Conservation (phyloP, 1,284 basidiomycete genomes). For the Trichosporon asahii region DNA sequence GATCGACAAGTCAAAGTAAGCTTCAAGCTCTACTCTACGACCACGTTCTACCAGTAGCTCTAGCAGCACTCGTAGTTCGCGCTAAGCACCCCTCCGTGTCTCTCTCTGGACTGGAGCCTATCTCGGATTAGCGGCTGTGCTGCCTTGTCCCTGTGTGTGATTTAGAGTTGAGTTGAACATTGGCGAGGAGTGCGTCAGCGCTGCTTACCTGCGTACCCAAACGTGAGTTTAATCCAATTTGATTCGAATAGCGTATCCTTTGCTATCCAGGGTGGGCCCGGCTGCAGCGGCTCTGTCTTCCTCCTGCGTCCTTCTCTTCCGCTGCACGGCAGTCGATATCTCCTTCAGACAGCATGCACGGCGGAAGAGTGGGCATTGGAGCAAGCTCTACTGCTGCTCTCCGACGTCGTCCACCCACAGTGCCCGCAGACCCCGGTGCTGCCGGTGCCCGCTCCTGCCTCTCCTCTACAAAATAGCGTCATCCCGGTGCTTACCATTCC, state of each 20-base stretch:
- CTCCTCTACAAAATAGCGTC: background rate
- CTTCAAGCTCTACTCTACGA: background rate
- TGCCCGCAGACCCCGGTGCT: background rate
- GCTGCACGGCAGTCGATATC: background rate
- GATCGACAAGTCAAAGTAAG: background rate
- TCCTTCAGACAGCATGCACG: background rate
- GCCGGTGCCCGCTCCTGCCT: background rate
- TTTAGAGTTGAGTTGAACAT: slow-evolving; percentile 2
- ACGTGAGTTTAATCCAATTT: slow-evolving; percentile 4
- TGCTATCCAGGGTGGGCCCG: background rate
- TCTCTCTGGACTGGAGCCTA: background rate
- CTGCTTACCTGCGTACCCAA: background rate
- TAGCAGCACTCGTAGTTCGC: background rate
- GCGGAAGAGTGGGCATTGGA: background rate
- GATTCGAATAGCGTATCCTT: background rate
- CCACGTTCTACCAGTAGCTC: background rate
- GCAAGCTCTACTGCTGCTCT: no score
- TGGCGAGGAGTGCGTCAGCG: background rate
- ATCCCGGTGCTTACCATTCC: background rate
- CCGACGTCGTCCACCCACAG: background rate
- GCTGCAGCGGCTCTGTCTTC: background rate
- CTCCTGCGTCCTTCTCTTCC: no score
- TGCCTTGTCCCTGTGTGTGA: no score
- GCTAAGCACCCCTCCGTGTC: background rate
- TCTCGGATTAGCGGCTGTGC: no score